phyloP scores from a whole-genome alignment of 2,329 filamentous ascomycete species.

The Westerdykella sp. region DNA sequence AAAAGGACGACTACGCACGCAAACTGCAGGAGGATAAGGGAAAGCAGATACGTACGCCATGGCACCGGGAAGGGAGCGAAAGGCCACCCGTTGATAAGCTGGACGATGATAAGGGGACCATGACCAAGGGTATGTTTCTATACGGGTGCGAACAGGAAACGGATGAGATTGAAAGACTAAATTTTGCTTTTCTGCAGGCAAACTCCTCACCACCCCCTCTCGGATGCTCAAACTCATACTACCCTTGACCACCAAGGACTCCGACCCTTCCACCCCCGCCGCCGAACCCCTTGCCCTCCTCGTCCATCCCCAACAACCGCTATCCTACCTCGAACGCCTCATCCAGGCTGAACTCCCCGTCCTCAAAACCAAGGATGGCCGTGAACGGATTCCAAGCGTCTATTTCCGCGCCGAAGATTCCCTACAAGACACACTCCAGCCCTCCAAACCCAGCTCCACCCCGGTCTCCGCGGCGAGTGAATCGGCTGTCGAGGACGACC shows the following conservation, averaged over 20 bases:
- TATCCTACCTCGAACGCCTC: slow-evolving; percentile 82
- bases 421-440: slow-evolving; percentile 46
- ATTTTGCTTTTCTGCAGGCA: slow-evolving; percentile 46
- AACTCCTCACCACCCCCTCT: slow-evolving; percentile 73
- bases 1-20: slow-evolving; percentile 41
- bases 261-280: slow-evolving; percentile 56
- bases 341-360: slow-evolving; percentile 82
- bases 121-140: slow-evolving; percentile 54
- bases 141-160: neutral
- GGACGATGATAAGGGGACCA: slow-evolving; percentile 48
- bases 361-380: slow-evolving; percentile 54
- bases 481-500: slow-evolving; percentile 29
- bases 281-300: slow-evolving; percentile 82
- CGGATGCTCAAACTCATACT: slow-evolving; percentile 75
- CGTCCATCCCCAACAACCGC: slow-evolving; percentile 81
- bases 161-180: neutral
- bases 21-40: slow-evolving; percentile 45
- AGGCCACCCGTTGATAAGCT: slow-evolving; percentile 48
- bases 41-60: slow-evolving; percentile 57
- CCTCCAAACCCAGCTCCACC: slow-evolving; percentile 20
- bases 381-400: slow-evolving; percentile 65
- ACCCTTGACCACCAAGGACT: slow-evolving; percentile 60
- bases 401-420: slow-evolving; percentile 76
- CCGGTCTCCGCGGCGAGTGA: slow-evolving; percentile 24
- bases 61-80: slow-evolving; percentile 59